A percentile compares a stretch with the other conserved stretches of the same genome.
These are phyloP conservation scores for Hypericum perforatum DNA, from an alignment of 345 rosid genomes.

Conservation along the genomic window DNA sequence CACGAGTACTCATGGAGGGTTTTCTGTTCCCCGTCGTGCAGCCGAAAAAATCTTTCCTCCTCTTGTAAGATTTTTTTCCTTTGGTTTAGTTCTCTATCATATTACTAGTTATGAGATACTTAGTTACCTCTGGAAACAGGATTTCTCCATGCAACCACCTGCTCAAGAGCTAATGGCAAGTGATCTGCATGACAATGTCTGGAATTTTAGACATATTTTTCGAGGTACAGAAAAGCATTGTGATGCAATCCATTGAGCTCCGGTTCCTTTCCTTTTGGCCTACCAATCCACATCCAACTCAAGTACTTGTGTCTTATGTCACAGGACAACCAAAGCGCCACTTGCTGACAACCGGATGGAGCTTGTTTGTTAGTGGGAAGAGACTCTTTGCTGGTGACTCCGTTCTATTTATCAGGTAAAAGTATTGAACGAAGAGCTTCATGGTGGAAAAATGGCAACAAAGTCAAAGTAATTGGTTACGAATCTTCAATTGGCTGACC, in stretches of 20 bases:
- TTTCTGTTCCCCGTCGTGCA: conserved; percentile 92
- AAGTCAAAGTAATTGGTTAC: not conserved
- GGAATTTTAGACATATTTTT: conserved; percentile 92
- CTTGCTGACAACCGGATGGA: conserved; percentile 91
- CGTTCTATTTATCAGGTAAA: conserved; percentile 71
- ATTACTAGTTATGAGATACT: not conserved
- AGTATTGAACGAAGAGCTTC: conserved; percentile 4
- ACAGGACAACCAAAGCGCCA: conserved; percentile 89
- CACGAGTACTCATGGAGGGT: conserved; percentile 98
- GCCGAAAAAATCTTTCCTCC: conserved; percentile 93
- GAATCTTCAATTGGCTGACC: conserved; percentile 1
- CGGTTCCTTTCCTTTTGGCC: conserved; percentile 5
- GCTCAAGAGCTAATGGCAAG: conserved; percentile 84
- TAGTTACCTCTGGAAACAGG: conserved; percentile 32
- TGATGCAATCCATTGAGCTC: conserved; percentile 1
- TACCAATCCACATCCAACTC: conserved; percentile 4
- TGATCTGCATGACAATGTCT: conserved; percentile 76
- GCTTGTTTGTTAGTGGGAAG: conserved; percentile 78
- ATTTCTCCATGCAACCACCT: conserved; percentile 91
- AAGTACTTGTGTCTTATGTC: conserved; percentile 11
- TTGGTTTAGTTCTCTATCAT: not conserved
- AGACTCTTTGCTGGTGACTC: conserved; percentile 79
- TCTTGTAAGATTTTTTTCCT: conserved; percentile 39
- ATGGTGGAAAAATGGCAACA: conserved; percentile 4
- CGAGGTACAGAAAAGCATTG: conserved; percentile 44